A percentile compares a stretch with the other conserved stretches of the same genome.
Evolutionary conservation across 352 stramenopile genomes (phyloP).

Genomic region (Pythium coloratum): DNA sequence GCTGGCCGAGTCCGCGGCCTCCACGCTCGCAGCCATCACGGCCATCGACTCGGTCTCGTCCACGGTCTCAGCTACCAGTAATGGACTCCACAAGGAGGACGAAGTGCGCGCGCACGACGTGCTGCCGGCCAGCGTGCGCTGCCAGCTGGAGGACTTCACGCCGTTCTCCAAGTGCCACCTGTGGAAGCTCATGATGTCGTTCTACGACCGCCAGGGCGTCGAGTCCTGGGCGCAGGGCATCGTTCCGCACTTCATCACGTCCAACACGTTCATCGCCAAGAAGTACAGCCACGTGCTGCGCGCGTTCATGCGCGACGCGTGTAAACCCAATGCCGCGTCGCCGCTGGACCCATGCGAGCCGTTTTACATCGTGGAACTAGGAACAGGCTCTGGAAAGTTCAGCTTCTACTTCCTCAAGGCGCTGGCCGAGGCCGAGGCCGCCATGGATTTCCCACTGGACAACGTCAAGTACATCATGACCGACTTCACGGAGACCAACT

Average conservation of each 20-base stretch:
- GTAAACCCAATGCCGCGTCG: constrained; percentile 31
- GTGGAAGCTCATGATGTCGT: constrained; percentile 96
- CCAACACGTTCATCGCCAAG: constrained; percentile 94
- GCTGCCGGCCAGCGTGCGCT: constrained; percentile 34
- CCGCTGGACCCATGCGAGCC: constrained; percentile 76
- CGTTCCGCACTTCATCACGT: constrained; percentile 96
- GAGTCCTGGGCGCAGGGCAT: constrained; percentile 92
- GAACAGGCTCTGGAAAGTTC: constrained; percentile 93
- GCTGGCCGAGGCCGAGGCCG: constrained; percentile 59
- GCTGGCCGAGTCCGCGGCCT: constrained; percentile 8
- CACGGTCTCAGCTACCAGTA: background rate
- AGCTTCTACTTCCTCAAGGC: constrained; percentile 94
- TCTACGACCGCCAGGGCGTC: constrained; percentile 85
- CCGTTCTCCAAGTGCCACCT: constrained; percentile 87
- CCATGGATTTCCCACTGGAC: constrained; percentile 78
- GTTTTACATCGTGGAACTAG: constrained; percentile 94
- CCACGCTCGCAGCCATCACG: background rate
- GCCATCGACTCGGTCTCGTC: background rate
- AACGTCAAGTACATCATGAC: constrained; percentile 96
- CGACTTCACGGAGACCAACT: constrained; percentile 92
- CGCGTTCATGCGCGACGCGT: constrained; percentile 68
- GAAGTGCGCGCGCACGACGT: constrained; percentile 40
- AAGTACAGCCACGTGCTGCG: constrained; percentile 79
- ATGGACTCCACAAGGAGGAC: constrained; percentile 38
- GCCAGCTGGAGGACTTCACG: constrained; percentile 89